Evolutionary conservation across 495 filamentous ascomycete genomes (phyloP), one percentile per base, ranked within the genome.

Genomic region (Neohortaea acidophila): DNA sequence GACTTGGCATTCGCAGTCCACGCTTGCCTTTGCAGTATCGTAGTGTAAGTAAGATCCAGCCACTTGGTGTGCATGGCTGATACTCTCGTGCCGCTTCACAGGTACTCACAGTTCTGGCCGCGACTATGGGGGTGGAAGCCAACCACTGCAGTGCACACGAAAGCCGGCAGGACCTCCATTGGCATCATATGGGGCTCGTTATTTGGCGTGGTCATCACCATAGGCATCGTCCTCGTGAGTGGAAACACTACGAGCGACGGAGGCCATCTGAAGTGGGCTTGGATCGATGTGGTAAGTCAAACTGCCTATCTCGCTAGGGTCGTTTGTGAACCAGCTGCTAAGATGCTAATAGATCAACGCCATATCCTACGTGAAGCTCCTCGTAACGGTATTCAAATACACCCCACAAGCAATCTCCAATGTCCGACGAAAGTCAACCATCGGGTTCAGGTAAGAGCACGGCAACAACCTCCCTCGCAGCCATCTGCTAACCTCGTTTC

Each of bases 371-470:
- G 67, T 89, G 56, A 97, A 97, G 58, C 64, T 97, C n/a, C 48
- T 85, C 17, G 70, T 92, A 30, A 92, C 84, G 0, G 52, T 93
- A 3, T 65, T 93, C 49, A 97, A 97, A 56, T 97, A 96, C 59
- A 69, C 80, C 25, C 91, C 89, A 10, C 89, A 97, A 60, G 76
- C 77, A 9, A 65, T 73, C 45, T 64, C 78, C 44, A 96, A 96
- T 61, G 85, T 80, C 51, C 68, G 72, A 52, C 79, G 83, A 34
- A 66, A 76, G 43, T 86, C 81, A 24, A 97, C 89, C 1, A 59
- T 64, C 21, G 89, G 91, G 24, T 96, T 86, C n/a, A n/a, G n/a
- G n/a, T n/a, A n/a, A n/a, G n/a, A n/a, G n/a, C n/a, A n/a, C n/a
- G n/a, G n/a, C n/a, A n/a, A n/a, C n/a, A n/a, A n/a, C n/a, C n/a